Evolutionary conservation across 2,329 filamentous ascomycete species (phyloP).

Genomic region (Pseudophaeomoniella oleicola): DNA sequence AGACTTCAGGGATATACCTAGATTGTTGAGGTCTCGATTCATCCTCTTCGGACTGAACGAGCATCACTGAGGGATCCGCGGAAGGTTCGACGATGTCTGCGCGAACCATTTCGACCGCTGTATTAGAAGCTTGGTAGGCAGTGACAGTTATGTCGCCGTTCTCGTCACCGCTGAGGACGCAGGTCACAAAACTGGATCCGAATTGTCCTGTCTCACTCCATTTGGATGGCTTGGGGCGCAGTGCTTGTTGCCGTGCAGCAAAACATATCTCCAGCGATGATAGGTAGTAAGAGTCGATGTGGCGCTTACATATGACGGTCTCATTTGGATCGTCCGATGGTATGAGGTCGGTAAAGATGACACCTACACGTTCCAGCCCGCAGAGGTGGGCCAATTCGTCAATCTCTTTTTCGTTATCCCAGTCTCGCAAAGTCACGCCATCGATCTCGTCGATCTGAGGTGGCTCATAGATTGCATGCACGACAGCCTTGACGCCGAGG

Average conservation of each 20-base stretch:
- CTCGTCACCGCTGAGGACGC: slow-evolving; percentile 85
- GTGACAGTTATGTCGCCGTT: slow-evolving; percentile 77
- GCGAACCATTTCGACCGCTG: slow-evolving; percentile 90
- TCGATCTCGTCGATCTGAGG: slow-evolving; percentile 82
- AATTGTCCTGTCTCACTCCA: slow-evolving; percentile 94
- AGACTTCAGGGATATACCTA: slow-evolving; percentile 92
- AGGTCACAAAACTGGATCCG: slow-evolving; percentile 94
- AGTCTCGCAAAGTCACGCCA: slow-evolving; percentile 70
- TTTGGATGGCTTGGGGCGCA: slow-evolving; percentile 78
- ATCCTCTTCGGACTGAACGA: slow-evolving; percentile 84
- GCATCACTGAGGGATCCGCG: slow-evolving; percentile 82
- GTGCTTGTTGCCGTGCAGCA: slow-evolving; percentile 72
- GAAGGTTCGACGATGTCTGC: slow-evolving; percentile 92
- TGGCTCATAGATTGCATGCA: slow-evolving; percentile 94
- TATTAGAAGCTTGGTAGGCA: slow-evolving; percentile 88
- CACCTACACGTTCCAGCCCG: slow-evolving; percentile 74
- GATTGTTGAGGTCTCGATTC: slow-evolving; percentile 53
- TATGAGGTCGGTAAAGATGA: slow-evolving; percentile 87
- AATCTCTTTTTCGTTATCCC: slow-evolving; percentile 71
- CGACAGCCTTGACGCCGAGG: slow-evolving; percentile 83
- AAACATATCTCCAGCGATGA: slow-evolving; percentile 87
- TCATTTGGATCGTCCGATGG: slow-evolving; percentile 72
- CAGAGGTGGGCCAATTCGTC: slow-evolving; percentile 69
- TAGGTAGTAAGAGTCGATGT: slow-evolving; percentile 87
- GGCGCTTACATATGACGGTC: slow-evolving; percentile 83